Evolutionary conservation across 345 rosid species (phyloP), one percentile per base, ranked within the genome.

Genomic region (Salix viminalis): DNA sequence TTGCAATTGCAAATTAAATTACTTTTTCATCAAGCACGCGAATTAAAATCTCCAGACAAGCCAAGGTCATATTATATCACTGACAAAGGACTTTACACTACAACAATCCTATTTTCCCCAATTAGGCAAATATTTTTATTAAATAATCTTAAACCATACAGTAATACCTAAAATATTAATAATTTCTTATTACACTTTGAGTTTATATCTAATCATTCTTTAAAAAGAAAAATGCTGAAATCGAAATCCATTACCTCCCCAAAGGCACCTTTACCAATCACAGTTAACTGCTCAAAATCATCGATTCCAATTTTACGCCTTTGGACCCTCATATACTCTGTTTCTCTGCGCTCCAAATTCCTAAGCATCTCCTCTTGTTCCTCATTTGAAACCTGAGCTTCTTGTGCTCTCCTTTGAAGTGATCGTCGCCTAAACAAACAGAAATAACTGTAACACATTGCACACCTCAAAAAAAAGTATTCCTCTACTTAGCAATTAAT

Each of bases 201-300:
- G 1, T 56, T n/a, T 8, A 58, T 23, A 58, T 58, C 41, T 0
- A 65, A 2, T 28, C 5, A 65, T 32, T 16, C 1, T 8, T 24
- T 1, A n/a, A 24, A 23, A 24, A 24, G 9, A n/a, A 58, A 58
- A n/a, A 23, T 23, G 64, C 5, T n/a, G 64, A 58, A 24, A 11
- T 10, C 24, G 64, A n/a, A 58, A 58, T 58, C 14, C 24, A 58
- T 28, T 88, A 95, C 99, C 97, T 96, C 99, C 54, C 91, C 99
- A 79, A 93, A 96, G 79, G 98, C 99, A 69, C 99, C 99, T 91
- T 87, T 96, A 52, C 98, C 99, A 75, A 93, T 91, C 42, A 93
- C 87, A 39, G 93, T 91, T 75, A 96, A 83, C 36, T 89, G 92
- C 80, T 96, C 98, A 68, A 96, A 96, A 77, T 96, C 99, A 75